These are phyloP conservation scores for Rosa chinensis DNA, from an alignment of 306 rosid species.

Conservation along the genomic window DNA sequence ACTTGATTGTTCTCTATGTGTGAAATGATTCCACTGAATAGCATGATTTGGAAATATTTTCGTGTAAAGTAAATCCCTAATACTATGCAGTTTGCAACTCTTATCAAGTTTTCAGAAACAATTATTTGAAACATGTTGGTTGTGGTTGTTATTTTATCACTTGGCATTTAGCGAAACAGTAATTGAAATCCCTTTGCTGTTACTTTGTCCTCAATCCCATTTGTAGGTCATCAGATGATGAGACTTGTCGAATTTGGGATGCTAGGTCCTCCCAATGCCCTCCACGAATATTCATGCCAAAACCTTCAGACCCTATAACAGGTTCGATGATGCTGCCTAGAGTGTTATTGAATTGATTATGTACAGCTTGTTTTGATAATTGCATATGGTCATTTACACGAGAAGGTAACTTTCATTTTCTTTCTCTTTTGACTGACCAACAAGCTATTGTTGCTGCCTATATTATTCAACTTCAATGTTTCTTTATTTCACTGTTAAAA, in stretches of 20 bases:
- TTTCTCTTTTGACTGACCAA: neutral
- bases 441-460: neutral
- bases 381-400: slow-evolving; percentile 77
- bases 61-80: neutral
- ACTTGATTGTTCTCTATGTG: neutral
- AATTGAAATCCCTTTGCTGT: neutral
- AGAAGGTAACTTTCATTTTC: slow-evolving; percentile 48
- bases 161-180: neutral
- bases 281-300: slow-evolving; percentile 67
- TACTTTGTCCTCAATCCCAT: slow-evolving; percentile 18
- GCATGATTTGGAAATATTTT: neutral
- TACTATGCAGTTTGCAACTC: neutral
- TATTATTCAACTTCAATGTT: neutral
- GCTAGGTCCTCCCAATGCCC: slow-evolving; percentile 63
- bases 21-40: slow-evolving; percentile 16
- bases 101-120: slow-evolving; percentile 12
- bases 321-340: slow-evolving; percentile 53
- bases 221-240: slow-evolving; percentile 84
- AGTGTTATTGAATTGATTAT: slow-evolving; percentile 7
- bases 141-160: slow-evolving; percentile 1
- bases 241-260: slow-evolving; percentile 93
- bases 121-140: slow-evolving; percentile 4
- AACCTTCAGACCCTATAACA: slow-evolving; percentile 55
- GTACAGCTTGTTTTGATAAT: slow-evolving; percentile 80
- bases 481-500: neutral